phyloP scores from a whole-genome alignment of 495 filamentous ascomycete species.

The Physcia stellaris region DNA sequence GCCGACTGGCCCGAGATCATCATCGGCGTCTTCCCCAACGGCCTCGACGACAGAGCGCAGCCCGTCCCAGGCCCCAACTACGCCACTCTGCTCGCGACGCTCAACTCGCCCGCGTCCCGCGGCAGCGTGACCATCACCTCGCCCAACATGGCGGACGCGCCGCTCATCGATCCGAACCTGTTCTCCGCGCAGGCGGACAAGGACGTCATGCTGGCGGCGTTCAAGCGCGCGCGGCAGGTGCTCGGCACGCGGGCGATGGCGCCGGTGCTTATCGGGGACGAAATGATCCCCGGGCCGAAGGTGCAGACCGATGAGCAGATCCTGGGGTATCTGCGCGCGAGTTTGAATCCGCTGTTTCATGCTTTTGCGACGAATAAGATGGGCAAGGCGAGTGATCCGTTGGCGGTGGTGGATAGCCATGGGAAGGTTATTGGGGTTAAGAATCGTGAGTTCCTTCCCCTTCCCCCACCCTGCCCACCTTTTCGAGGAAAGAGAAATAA shows the following conservation, averaged over 20 bases:
- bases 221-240: conserved; percentile 36
- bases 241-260: conserved; percentile 29
- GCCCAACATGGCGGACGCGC: not conserved
- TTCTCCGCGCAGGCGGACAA: conserved; percentile 20
- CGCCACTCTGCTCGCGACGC: not conserved
- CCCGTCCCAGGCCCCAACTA: no score
- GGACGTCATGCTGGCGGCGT: conserved; percentile 37
- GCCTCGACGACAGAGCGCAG: no score
- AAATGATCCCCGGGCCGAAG: conserved; percentile 32
- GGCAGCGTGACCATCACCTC: conserved; percentile 9
- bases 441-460: conserved; percentile 53
- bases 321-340: conserved; percentile 25
- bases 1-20: conserved; percentile 41
- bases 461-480: no score
- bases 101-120: conserved; percentile 30
- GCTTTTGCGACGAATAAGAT: conserved; percentile 35
- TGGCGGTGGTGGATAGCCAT: conserved; percentile 42
- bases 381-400: conserved; percentile 32
- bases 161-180: conserved; percentile 27
- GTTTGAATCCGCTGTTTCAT: conserved; percentile 34
- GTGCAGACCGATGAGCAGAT: conserved; percentile 40
- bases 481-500: no score
- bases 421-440: conserved; percentile 34
- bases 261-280: conserved; percentile 29
- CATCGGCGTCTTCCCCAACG: not conserved